Conservation (phyloP, 1,284 basidiomycete genomes). For the Ganoderma lingzhi region DNA sequence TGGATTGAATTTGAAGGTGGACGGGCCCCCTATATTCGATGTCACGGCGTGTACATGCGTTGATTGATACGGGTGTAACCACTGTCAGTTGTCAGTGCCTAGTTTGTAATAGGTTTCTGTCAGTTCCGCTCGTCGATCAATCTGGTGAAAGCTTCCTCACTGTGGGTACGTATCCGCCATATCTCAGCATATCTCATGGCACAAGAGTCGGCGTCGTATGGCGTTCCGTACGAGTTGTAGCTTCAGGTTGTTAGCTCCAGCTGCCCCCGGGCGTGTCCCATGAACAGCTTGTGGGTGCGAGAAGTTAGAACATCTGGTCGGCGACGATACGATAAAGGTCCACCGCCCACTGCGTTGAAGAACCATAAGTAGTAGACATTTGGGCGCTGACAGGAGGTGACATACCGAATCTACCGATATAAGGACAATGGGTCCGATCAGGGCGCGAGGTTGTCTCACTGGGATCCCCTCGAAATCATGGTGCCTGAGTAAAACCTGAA, state of each 20-base stretch:
- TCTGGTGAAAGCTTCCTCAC: not conserved
- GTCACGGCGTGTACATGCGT: not conserved
- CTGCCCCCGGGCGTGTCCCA: not conserved
- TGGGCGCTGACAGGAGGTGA: slow-evolving; percentile 16
- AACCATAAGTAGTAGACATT: not conserved
- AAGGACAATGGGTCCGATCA: not conserved
- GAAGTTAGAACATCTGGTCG: not conserved
- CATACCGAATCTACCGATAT: slow-evolving; percentile 6
- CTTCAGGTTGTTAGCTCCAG: not conserved
- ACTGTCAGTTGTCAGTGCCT: not conserved
- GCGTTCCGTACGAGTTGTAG: no score
- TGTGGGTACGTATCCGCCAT: not conserved
- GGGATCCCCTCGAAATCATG: not conserved
- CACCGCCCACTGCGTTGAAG: no score
- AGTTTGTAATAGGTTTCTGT: not conserved
- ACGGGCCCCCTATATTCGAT: slow-evolving; percentile 3
- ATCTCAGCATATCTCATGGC: not conserved
- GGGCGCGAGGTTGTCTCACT: not conserved
- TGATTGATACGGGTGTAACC: not conserved
- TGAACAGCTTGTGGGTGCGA: not conserved
- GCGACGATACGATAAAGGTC: not conserved
- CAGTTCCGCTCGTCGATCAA: slow-evolving; percentile 5
- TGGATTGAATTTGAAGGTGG: not conserved
- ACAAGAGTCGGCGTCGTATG: no score
- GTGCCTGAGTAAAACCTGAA: not conserved